Evolutionary conservation across 1,284 basidiomycete genomes (phyloP).

Genomic region (Trichosporon coremiiforme): DNA sequence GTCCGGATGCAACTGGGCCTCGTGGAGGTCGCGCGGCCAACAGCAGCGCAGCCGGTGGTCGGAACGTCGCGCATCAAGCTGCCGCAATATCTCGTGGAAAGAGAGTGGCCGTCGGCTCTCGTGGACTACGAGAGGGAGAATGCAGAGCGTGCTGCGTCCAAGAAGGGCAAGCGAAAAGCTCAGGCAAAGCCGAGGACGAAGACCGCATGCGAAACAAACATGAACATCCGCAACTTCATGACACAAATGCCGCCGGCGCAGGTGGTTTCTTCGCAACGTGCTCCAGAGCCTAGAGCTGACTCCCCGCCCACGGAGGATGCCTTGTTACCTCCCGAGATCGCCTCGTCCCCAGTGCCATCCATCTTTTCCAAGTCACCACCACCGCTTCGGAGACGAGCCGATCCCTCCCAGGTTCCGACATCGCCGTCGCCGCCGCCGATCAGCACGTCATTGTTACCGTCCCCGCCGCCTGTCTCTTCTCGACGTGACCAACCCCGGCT

Average conservation of each 20-base stretch:
- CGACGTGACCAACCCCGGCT: not conserved
- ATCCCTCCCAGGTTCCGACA: not conserved
- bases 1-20: slow-evolving; percentile 39
- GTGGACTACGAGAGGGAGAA: slow-evolving; percentile 38
- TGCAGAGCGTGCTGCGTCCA: not conserved
- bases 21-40: slow-evolving; percentile 14
- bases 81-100: slow-evolving; percentile 41
- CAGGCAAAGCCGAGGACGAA: slow-evolving; percentile 15
- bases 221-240: slow-evolving; percentile 14
- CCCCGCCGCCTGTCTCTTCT: not conserved
- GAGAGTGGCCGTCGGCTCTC: slow-evolving; percentile 43
- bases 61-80: slow-evolving; percentile 38
- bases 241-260: not conserved
- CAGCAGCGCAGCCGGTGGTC: not conserved
- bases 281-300: not conserved
- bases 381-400: too few species aligned
- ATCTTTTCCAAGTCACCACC: not conserved
- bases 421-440: not conserved
- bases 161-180: not conserved
- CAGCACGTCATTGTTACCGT: too few species aligned
- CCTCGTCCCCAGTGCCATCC: not conserved
- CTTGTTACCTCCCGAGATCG: too few species aligned
- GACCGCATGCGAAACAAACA: not conserved
- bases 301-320: too few species aligned
- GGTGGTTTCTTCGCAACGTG: not conserved